A percentile compares a stretch with the other conserved stretches of the same genome.
phyloP scores from a whole-genome alignment of 78 protist genomes.

The Dictyostelium brefeldianum region DNA sequence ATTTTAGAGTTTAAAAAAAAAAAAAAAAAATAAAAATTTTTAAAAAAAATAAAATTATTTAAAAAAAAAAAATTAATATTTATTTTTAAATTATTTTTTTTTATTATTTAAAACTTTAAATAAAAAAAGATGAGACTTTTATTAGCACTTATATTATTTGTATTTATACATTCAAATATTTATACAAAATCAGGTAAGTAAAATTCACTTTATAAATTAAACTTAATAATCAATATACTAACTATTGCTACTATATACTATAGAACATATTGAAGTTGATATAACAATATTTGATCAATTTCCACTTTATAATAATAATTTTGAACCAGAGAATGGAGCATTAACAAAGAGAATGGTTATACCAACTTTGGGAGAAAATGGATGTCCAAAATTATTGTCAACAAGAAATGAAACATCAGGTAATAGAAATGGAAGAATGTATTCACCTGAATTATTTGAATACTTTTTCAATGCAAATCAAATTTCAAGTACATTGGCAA shows the following conservation, averaged over 20 bases:
- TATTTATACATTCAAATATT: neutral
- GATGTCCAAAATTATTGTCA: neutral
- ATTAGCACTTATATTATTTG: neutral
- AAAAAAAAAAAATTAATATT: neutral
- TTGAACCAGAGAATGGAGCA: conserved; percentile 30
- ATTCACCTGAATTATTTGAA: neutral
- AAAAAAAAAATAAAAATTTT: neutral
- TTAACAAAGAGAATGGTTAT: conserved; percentile 35
- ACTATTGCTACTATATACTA: neutral
- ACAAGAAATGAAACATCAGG: neutral
- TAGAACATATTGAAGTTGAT: neutral
- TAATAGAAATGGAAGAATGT: conserved; percentile 10
- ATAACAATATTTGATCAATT: conserved; percentile 36
- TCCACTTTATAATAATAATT: conserved; percentile 23
- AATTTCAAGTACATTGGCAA: neutral
- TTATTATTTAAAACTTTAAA: neutral
- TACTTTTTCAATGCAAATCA: neutral
- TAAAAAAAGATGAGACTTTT: neutral
- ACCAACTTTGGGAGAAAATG: neutral
- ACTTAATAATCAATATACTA: neutral
- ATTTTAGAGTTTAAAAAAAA: neutral
- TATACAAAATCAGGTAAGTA: neutral
- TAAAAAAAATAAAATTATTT: neutral
- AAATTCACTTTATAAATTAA: too few relatives aligned
- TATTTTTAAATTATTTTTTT: neutral